These are phyloP conservation scores for Dioscorea alata DNA, from an alignment of 106 monocot species.

Conservation along the genomic window DNA sequence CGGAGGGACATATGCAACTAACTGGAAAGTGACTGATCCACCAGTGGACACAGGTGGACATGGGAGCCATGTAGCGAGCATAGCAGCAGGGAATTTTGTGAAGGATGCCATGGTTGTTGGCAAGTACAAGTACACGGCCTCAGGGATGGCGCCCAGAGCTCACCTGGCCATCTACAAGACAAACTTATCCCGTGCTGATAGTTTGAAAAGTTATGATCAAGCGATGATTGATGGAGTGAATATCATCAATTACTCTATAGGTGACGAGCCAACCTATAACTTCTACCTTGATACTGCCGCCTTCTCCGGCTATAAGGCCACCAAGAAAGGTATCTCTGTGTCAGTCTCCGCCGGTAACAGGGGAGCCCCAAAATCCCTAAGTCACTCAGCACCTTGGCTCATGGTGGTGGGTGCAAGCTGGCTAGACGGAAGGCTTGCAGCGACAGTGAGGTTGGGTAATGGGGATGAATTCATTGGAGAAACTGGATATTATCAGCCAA, in stretches of 20 bases:
- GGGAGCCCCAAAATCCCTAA: neutral
- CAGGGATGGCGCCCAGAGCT: constrained; percentile 24
- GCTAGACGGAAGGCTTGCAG: neutral
- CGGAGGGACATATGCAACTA: neutral
- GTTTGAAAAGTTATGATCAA: constrained; percentile 1
- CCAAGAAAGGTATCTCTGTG: constrained; percentile 7
- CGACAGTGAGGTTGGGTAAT: constrained; percentile 11
- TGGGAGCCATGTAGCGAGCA: constrained; percentile 23
- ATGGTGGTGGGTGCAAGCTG: constrained; percentile 18
- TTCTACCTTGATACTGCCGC: neutral
- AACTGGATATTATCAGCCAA: neutral
- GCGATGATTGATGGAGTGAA: constrained; percentile 19
- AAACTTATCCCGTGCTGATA: too few relatives aligned
- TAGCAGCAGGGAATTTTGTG: constrained; percentile 14
- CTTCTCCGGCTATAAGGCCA: constrained; percentile 10
- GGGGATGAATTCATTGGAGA: constrained; percentile 6
- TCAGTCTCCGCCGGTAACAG: constrained; percentile 2
- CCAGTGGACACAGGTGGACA: constrained; percentile 5
- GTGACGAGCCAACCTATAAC: too few relatives aligned
- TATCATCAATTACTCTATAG: constrained; percentile 11
- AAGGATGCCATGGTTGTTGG: constrained; percentile 13
- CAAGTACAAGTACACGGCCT: neutral
- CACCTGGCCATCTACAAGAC: constrained; percentile 24
- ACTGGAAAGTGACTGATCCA: neutral
- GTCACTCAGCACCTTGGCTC: constrained; percentile 20